Percentiles rank a stretch among this genome's conserved stretches.
Evolutionary conservation across 2,329 filamentous ascomycete genomes (phyloP).

Genomic region (Thielaviopsis punctulata): DNA sequence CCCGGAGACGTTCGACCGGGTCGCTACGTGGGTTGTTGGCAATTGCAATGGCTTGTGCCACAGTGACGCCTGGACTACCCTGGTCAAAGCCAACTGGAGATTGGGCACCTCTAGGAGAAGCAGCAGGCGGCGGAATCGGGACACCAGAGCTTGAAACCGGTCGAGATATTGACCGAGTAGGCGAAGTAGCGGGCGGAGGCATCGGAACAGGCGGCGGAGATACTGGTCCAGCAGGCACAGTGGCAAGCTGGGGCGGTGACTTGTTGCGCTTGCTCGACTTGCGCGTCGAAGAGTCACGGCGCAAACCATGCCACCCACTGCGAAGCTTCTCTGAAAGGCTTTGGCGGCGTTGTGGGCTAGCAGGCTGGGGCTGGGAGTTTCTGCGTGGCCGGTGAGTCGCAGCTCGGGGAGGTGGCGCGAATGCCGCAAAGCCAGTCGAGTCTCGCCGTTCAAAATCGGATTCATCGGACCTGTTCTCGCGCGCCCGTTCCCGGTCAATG

Average conservation of each 20-base stretch:
- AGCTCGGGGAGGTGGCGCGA: neutral
- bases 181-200: neutral
- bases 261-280: constrained; percentile 6
- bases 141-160: constrained; percentile 3
- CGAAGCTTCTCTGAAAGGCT: constrained; percentile 9
- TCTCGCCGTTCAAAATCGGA: neutral
- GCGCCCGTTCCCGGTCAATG: neutral
- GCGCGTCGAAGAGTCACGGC: constrained; percentile 6
- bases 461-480: neutral
- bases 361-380: constrained; percentile 8
- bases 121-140: constrained; percentile 12
- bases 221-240: neutral
- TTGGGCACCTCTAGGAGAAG: constrained; percentile 19
- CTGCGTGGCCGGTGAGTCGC: neutral
- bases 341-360: constrained; percentile 7
- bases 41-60: constrained; percentile 10
- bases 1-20: constrained; percentile 23
- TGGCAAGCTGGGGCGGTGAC: constrained; percentile 2
- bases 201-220: constrained; percentile 6
- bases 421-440: neutral
- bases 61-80: constrained; percentile 4
- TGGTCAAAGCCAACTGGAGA: constrained; percentile 14
- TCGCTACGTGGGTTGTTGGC: constrained; percentile 18
- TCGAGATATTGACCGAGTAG: constrained; percentile 4
- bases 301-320: constrained; percentile 3